These are phyloP conservation scores for Quercus bicolor DNA, from an alignment of 306 rosid genomes.

Conservation along the genomic window DNA sequence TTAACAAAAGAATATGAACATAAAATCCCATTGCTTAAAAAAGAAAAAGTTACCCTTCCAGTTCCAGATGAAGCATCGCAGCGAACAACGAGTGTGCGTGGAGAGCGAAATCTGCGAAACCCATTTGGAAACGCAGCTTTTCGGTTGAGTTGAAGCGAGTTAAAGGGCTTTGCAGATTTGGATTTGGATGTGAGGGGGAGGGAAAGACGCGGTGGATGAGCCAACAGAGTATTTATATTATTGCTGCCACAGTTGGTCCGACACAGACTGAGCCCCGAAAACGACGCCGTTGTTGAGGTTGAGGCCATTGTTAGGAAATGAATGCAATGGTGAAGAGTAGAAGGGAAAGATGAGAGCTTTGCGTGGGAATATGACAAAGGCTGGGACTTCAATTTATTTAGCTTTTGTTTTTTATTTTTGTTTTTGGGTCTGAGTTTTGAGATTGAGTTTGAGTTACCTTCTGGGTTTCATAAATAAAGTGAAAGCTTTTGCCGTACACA, in stretches of 20 bases:
- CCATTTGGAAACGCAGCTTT: conserved; percentile 40
- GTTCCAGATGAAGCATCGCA: conserved; percentile 44
- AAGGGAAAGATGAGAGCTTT: not conserved
- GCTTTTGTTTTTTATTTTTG: too few relatives aligned
- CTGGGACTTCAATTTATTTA: too few relatives aligned
- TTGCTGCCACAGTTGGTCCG: conserved; percentile 25
- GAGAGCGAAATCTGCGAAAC: conserved; percentile 23
- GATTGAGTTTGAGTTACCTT: too few relatives aligned
- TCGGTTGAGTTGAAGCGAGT: conserved; percentile 29
- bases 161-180: conserved; percentile 34
- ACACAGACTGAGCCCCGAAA: conserved; percentile 32
- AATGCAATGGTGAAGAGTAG: not conserved
- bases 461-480: not conserved
- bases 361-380: conserved; percentile 32
- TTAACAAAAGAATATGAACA: not conserved
- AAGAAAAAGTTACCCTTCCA: conserved; percentile 61
- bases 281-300: conserved; percentile 39
- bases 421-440: not conserved
- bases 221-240: conserved; percentile 26
- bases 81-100: conserved; percentile 42
- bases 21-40: not conserved
- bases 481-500: not conserved
- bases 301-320: conserved; percentile 44
- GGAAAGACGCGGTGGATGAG: conserved; percentile 41
- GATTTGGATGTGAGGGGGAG: conserved; percentile 16